phyloP scores from a whole-genome alignment of 371 early-diverging fungal genomes.

The Rhizopus sp. region DNA sequence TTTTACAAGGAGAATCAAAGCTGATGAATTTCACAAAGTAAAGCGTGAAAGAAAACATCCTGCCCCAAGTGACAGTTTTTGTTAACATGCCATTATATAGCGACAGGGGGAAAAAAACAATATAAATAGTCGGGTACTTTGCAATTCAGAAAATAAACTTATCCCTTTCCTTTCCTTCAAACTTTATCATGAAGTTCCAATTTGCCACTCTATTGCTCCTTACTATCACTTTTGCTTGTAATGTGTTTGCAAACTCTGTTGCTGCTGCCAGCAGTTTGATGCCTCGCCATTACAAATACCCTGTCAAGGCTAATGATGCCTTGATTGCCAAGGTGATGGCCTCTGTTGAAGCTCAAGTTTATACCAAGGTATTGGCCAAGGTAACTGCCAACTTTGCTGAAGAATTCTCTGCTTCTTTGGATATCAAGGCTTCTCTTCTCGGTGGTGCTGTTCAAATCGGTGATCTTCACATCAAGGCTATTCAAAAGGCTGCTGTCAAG shows the following conservation, averaged over 20 bases:
- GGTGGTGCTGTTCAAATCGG: constrained; percentile 23
- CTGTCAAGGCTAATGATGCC: constrained; percentile 13
- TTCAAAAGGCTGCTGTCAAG: constrained; percentile 25
- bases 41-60: no score
- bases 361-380: constrained; percentile 15
- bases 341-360: constrained; percentile 11
- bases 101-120: neutral
- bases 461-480: constrained; percentile 18
- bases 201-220: constrained; percentile 12
- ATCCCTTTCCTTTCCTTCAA: neutral
- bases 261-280: neutral
- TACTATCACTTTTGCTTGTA: constrained; percentile 1
- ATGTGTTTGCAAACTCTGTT: constrained; percentile 6
- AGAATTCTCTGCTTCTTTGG: constrained; percentile 10
- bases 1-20: no score
- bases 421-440: constrained; percentile 18
- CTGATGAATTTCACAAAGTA: no score
- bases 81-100: no score
- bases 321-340: constrained; percentile 22
- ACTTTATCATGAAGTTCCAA: constrained; percentile 15
- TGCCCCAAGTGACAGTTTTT: no score
- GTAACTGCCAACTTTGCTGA: constrained; percentile 22
- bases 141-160: neutral
- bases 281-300: constrained; percentile 8
- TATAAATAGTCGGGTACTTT: constrained; percentile 1